Base-by-base conservation (phyloP, 129 eudicot genomes). In the Cynara cardunculus region DNA sequence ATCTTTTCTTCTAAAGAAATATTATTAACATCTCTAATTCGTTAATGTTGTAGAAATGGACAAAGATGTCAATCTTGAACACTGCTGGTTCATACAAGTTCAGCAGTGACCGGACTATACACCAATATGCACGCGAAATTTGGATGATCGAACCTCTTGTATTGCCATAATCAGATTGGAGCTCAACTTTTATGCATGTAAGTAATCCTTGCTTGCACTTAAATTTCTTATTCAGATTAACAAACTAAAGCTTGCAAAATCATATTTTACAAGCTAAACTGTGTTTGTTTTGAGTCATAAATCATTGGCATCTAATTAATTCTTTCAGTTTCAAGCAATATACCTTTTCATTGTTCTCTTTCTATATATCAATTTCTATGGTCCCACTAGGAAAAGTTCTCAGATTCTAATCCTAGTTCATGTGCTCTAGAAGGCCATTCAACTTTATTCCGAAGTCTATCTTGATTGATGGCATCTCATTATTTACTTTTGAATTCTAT, bases 101-200 rank as follows among this genome's bases (percentile, higher is more conserved):
- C 76, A 90, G 92, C 81, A 90, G 94, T 82, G 94, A 90, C 85
- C 69, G 94, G 78, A 90, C 91, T 3, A 90, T 90, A 77, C 90
- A 86, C 77, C 84, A 90, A 56, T 90, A 90, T 68, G 94, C 94
- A 26, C 85, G 80, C 11, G 92, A 90, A 74, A 90, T 90, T 65
- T 90, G 91, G 94, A 85, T 21, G 73, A 86, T 90, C 59, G 86
- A 90, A 80, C 89, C 94, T 81, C 77, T 87, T 27, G 72, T 72
- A 7, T 78, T 88, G 44, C 90, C 87, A 18, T 79, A 85, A 75
- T 78, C 79, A 62, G 78, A 75, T 59, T 27, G 76, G 21, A 68
- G 34, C 14, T 82, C 81, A 35, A 59, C 64, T 56, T 41, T 77
- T 76, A 24, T 74, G 75, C 66, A 71, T 69, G 81, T 78, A 71